Evolutionary conservation across 2,329 filamentous ascomycete genomes (phyloP), one percentile per base, ranked within the genome.

Genomic region (Colletotrichum sp.): DNA sequence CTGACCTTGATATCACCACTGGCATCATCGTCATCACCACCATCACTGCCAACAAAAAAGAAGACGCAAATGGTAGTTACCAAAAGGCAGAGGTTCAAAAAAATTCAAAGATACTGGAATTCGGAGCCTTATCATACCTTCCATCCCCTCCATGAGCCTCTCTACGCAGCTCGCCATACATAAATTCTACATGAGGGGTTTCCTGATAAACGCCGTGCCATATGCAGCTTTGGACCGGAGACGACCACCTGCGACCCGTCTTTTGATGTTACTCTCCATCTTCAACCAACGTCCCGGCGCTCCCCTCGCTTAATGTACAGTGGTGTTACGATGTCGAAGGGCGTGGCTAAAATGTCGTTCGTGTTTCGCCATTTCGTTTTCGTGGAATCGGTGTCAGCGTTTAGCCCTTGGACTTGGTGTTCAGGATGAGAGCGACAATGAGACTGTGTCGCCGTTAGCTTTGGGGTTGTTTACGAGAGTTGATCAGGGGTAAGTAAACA

Each of bases 361-460:
- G 8, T 27, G 36, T 63, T 27, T 71, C 52, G 67, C 66, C 60
- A 22, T 61, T 67, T 70, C 39, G 60, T 48, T 34, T 60, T 68
- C 57, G 68, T 65, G 22, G 22, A 59, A 30, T 59, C 12, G 71
- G 12, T 1, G 27, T 0, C 15, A 5, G 6, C 11, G 27, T 72
- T 86, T 86, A 92, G 78, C 90, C 91, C 86, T 90, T 92, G 88
- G 90, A 93, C 88, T 95, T 95, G 77, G 95, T 97, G 91, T 98
- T 98, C 82, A 98, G 91, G 82, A 98, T 96, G 59, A 98, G 91
- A 73, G 95, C 95, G 77, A 98, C 96, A 83, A 98, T 98, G 79
- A 98, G 91, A 61, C 95, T 98, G 80, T 55, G 28, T 28, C 34
- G 32, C 25, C 30, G 22, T 64, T 34, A 55, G 48, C 36, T 39